Conservation (phyloP, 2,329 filamentous ascomycete species). For the Arthrobotrys pseudoclavata region DNA sequence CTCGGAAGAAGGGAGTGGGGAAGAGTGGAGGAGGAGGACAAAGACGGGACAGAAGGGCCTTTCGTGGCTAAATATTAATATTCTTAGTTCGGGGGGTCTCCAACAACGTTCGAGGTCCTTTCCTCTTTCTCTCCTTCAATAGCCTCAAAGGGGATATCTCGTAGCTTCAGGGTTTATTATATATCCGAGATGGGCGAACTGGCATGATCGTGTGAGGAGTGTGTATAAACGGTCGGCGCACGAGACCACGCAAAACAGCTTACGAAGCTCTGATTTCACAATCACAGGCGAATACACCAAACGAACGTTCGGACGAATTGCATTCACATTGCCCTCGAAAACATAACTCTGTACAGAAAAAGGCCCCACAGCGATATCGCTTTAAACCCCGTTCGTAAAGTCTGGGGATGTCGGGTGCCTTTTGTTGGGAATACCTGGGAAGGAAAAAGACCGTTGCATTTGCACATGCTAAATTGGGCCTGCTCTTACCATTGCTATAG, state of each 20-base stretch:
- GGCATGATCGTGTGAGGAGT: conserved; percentile 6
- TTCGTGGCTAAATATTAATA: conserved; percentile 41
- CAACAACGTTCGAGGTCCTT: background rate
- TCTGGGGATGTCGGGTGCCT: conserved; percentile 13
- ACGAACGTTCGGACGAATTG: too few species aligned
- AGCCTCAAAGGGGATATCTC: too few species aligned
- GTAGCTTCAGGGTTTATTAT: too few species aligned
- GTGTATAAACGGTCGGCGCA: background rate
- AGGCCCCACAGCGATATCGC: conserved; percentile 44
- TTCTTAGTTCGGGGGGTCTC: background rate
- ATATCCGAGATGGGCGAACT: too few species aligned
- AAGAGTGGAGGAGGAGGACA: background rate
- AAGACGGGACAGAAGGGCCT: background rate
- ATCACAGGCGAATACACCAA: background rate
- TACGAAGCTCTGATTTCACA: conserved; percentile 12
- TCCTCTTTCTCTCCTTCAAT: background rate
- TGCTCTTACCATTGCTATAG: background rate
- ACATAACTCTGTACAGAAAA: background rate
- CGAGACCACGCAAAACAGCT: conserved; percentile 25
- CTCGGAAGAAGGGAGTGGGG: background rate
- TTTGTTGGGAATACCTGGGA: conserved; percentile 22
- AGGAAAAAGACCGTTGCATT: background rate
- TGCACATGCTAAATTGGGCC: conserved; percentile 20
- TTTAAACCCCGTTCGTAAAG: conserved; percentile 37
- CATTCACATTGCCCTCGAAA: too few species aligned